Conservation (phyloP, 306 rosid genomes). For the Quercus berberidifolia region DNA sequence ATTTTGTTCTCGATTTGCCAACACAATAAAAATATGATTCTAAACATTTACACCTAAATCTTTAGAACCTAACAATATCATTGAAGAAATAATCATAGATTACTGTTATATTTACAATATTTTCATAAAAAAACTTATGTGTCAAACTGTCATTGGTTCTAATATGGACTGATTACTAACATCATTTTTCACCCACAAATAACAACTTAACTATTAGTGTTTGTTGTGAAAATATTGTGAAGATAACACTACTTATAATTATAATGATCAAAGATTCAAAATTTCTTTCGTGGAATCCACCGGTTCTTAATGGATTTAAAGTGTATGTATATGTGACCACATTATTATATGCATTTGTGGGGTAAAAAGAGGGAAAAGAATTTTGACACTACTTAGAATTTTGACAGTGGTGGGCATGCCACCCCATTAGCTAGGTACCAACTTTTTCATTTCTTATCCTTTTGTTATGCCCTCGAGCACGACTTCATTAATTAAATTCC, state of each 20-base stretch:
- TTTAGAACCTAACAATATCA: too few relatives aligned
- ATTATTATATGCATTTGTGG: conserved; percentile 3
- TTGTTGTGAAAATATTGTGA: too few relatives aligned
- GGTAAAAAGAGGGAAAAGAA: conserved; percentile 14
- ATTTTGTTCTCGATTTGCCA: too few relatives aligned
- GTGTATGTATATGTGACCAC: not conserved
- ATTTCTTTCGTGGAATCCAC: conserved; percentile 31
- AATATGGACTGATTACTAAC: too few relatives aligned
- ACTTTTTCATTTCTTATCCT: not conserved
- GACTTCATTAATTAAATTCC: not conserved
- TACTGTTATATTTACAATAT: too few relatives aligned
- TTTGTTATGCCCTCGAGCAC: not conserved
- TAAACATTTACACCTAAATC: too few relatives aligned
- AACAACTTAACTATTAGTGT: too few relatives aligned
- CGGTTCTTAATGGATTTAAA: not conserved
- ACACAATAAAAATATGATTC: too few relatives aligned
- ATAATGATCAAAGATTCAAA: not conserved
- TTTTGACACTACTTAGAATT: not conserved
- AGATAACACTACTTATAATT: not conserved
- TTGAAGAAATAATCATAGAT: too few relatives aligned
- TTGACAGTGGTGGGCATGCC: conserved; percentile 1
- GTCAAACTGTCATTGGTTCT: too few relatives aligned
- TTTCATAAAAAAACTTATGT: too few relatives aligned
- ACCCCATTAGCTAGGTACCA: not conserved
- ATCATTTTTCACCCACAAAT: too few relatives aligned